phyloP scores from a whole-genome alignment of 2,329 filamentous ascomycete species.

The Sarocladium brachiariae region DNA sequence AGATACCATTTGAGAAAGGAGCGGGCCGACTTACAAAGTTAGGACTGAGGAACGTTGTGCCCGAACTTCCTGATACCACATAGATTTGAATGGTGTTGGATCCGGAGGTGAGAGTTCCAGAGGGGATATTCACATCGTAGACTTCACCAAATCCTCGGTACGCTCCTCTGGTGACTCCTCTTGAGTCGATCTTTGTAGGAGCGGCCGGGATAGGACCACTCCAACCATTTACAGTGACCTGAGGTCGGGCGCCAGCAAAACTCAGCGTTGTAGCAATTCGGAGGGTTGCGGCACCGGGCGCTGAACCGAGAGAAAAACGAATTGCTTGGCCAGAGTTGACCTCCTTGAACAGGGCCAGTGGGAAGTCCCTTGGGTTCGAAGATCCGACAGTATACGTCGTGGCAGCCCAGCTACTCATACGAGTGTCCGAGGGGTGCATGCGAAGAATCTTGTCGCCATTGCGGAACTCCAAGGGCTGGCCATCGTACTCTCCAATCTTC shows the following conservation, averaged over 20 bases:
- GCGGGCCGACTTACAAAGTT: constrained; percentile 34
- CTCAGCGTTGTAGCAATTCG: constrained; percentile 59
- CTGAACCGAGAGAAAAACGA: constrained; percentile 47
- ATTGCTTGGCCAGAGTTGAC: constrained; percentile 56
- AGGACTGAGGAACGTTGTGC: constrained; percentile 47
- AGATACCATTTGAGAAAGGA: neutral
- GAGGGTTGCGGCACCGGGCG: constrained; percentile 46
- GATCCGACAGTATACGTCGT: constrained; percentile 55
- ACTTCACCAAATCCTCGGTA: constrained; percentile 59
- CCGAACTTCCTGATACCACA: constrained; percentile 51
- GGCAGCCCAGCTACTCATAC: constrained; percentile 56
- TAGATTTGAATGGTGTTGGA: constrained; percentile 57
- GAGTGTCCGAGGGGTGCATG: constrained; percentile 61
- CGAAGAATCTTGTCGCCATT: constrained; percentile 61
- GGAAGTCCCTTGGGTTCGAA: constrained; percentile 45
- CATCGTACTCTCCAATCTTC: constrained; percentile 60
- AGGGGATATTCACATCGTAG: constrained; percentile 54
- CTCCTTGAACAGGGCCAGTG: constrained; percentile 59
- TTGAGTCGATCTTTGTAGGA: constrained; percentile 56
- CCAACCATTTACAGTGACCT: constrained; percentile 50
- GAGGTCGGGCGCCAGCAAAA: constrained; percentile 53
- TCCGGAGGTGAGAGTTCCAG: constrained; percentile 51
- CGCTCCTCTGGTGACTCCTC: constrained; percentile 58
- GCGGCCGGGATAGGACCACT: constrained; percentile 40
- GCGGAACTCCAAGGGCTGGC: constrained; percentile 55